Base-by-base conservation (phyloP, 2,329 filamentous ascomycete species). In the Ceratocystis albifundus region DNA sequence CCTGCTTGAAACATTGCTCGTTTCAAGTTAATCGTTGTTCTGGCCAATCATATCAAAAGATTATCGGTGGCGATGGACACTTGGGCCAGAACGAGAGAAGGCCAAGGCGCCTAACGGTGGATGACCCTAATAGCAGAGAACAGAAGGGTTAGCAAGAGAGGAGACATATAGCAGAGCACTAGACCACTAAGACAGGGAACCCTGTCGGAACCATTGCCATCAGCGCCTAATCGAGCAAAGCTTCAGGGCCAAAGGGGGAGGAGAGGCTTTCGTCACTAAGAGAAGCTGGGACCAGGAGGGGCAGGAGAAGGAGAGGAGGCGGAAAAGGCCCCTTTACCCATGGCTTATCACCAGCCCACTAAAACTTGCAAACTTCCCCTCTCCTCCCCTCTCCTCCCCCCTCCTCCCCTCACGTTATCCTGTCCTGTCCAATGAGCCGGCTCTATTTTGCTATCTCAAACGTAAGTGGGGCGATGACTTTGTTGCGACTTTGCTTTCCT, bases 1-100 rank as follows among this genome's bases (percentile, higher is more conserved):
- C 32, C 2, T 59, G 48, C 55, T 59, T 59, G 55, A 59, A 59
- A 59, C 55, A 59, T n/a, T 32, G 17, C 32, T n/a, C 30, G 55
- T 59, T 59, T 59, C 55, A 59, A 36, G 28, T 36, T 59, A n/a
- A n/a, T 25, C 55, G 5, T 10, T 59, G 55, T 28, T 10, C 15
- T 2, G 55, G 30, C 55, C 55, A 59, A 59, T 59, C 55, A 59
- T 28, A 59, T 28, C 25, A 22, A n/a, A 25, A 2, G 7, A 30
- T 36, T 5, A 17, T 32, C 28, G 3, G 53, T 20, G 12, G 22
- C 20, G 48, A 12, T 10, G 22, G 25, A 7, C 28, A n/a, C 4
- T 2, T 20, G 48, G 17, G 17, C 55, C 30, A 48, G 22, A 28
- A 30, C 17, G 30, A 45, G 62, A 50, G 15, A 41, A 46, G 25